Conservation (phyloP, 768 basidiomycete genomes). For the Hypholoma sublateritium region DNA sequence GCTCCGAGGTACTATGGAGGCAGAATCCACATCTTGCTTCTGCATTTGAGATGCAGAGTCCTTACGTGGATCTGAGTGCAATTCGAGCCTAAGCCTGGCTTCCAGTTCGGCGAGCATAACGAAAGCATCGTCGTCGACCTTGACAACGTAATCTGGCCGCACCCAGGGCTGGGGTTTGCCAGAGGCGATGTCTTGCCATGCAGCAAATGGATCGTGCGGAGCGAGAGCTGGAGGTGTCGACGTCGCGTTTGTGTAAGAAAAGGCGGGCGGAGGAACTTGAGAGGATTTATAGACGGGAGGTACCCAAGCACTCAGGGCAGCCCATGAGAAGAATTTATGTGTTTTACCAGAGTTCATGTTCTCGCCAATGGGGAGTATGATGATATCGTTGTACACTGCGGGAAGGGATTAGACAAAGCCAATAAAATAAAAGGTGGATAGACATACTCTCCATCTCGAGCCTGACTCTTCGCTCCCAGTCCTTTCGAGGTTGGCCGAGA, state of each 20-base stretch:
- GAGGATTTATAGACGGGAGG: slow-evolving; percentile 67
- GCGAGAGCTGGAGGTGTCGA: slow-evolving; percentile 60
- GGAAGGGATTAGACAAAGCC: slow-evolving; percentile 10
- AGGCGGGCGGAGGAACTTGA: slow-evolving; percentile 43
- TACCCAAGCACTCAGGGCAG: slow-evolving; percentile 87
- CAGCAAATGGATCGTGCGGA: slow-evolving; percentile 66
- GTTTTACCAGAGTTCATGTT: slow-evolving; percentile 98
- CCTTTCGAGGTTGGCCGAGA: slow-evolving; percentile 77
- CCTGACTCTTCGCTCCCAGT: slow-evolving; percentile 76
- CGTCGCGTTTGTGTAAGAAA: slow-evolving; percentile 68
- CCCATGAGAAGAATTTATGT: slow-evolving; percentile 91
- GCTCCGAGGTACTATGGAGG: background rate
- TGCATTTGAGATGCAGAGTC: slow-evolving; percentile 17
- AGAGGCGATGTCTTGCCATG: slow-evolving; percentile 48
- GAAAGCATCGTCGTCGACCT: slow-evolving; percentile 95
- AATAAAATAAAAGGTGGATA: background rate
- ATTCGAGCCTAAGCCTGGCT: slow-evolving; percentile 77
- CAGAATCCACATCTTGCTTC: slow-evolving; percentile 10
- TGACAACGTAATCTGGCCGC: slow-evolving; percentile 88
- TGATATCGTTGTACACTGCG: slow-evolving; percentile 81
- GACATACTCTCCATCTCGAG: slow-evolving; percentile 89
- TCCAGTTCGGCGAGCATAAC: slow-evolving; percentile 95
- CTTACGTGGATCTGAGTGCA: slow-evolving; percentile 45
- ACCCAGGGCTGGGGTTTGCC: slow-evolving; percentile 63
- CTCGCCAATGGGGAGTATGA: slow-evolving; percentile 80